Evolutionary conservation across 2,329 filamentous ascomycete species (phyloP).

Genomic region (Colletotrichum paranaense): DNA sequence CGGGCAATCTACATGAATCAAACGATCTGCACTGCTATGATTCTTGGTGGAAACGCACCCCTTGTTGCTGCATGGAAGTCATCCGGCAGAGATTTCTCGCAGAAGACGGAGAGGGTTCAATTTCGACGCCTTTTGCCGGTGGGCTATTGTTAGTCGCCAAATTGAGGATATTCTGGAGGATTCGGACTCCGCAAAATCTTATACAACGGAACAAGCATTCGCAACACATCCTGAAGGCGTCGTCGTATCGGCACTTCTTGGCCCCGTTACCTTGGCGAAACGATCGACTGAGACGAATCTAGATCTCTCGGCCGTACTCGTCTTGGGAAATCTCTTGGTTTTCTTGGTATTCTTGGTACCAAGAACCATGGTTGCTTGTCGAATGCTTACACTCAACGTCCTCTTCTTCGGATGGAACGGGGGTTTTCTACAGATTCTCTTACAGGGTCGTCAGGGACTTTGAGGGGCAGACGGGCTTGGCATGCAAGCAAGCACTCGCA

Average conservation of each 20-base stretch:
- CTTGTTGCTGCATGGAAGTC: not conserved
- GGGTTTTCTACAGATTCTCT: not conserved
- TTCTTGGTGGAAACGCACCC: not conserved
- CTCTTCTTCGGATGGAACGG: not conserved
- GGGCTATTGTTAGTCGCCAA: not conserved
- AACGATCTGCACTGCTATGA: not conserved
- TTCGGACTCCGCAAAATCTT: not conserved
- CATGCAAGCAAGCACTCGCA: not conserved
- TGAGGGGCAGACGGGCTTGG: not conserved
- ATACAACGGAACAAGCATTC: not conserved
- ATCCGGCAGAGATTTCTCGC: not conserved
- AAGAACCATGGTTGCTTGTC: not conserved
- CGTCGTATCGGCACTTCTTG: not conserved
- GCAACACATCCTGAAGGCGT: not conserved
- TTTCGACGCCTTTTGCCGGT: not conserved
- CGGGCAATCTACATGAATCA: not conserved
- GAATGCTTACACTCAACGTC: not conserved
- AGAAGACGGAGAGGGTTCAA: not conserved
- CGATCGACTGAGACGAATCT: constrained; percentile 11
- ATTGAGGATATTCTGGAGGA: not conserved
- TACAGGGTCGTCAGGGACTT: not conserved
- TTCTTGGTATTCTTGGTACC: not conserved
- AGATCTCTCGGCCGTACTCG: not conserved
- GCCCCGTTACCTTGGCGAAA: constrained; percentile 16
- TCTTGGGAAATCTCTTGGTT: not conserved